Base-by-base conservation (phyloP, 2,329 filamentous ascomycete genomes). In the Tolypocladium guangdongense region DNA sequence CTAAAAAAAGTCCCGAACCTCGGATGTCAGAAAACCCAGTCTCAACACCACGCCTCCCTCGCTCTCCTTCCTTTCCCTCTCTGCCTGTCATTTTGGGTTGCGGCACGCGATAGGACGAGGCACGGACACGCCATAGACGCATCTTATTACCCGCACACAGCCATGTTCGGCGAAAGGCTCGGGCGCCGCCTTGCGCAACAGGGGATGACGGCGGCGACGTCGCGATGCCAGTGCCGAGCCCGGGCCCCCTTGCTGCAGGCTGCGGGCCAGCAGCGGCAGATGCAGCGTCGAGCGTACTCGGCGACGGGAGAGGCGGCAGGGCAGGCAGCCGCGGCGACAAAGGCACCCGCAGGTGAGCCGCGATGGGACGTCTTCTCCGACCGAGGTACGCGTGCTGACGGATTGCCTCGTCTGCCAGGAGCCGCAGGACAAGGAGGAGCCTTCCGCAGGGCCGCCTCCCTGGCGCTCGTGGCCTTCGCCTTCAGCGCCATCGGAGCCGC, bases 401-500 rank as follows among this genome's bases (percentile, higher is more conserved):
- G 16, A 14, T 1, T 2, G 18, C 30, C 27, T 14, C 43, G 27
- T 8, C 30, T 10, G 22, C 2, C 27, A 47, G 43, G 52, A 20
- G n/a, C n/a, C n/a, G n/a, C n/a, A n/a, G n/a, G 35, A 43, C 51
- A 18, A n/a, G 55, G 51, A 35, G 33, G 33, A 7, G 14, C 1
- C 43, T 60, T 62, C 52, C 62, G 57, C 56, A 60, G 54, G 51
- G 62, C 58, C 46, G 55, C 62, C 18, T 58, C 59, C 12, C 56
- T 64, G 51, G 56, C 62, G 36, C 55, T 68, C 27, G 59, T 64
- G 24, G 70, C 65, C 18, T 33, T 68, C 46, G 60, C 62, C 14
- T 71, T 64, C 50, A 58, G 60, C 55, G 57, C 60, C 11, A 55
- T 63, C 5, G 70, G 70, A 46, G 69, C 68, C 18, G 62, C 61